Conservation (phyloP, 179 eudicot genomes). For the Silene vulgaris region DNA sequence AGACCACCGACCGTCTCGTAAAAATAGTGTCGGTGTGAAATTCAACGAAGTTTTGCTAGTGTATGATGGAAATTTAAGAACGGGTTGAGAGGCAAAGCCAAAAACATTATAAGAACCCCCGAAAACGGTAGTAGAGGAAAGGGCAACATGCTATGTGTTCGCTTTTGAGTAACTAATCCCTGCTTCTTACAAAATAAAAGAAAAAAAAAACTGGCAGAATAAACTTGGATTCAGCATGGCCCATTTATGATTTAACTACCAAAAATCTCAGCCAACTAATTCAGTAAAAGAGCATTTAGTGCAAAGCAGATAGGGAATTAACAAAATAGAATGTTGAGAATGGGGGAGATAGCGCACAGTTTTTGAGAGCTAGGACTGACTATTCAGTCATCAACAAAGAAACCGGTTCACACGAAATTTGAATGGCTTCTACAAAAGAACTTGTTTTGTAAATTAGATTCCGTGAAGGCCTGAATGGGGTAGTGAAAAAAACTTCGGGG, state of each 20-base stretch:
- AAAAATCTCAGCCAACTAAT: not conserved
- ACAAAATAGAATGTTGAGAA: not conserved
- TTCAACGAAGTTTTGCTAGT: constrained; percentile 21
- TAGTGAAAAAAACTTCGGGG: not conserved
- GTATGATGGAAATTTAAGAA: constrained; percentile 8
- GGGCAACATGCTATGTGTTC: constrained; percentile 11
- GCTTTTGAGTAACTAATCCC: constrained; percentile 1
- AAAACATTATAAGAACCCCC: not conserved
- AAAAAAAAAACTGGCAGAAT: not conserved
- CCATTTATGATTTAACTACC: no score
- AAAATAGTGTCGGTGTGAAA: constrained; percentile 13
- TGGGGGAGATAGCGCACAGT: not conserved
- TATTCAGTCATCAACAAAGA: constrained; percentile 6
- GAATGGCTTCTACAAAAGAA: not conserved
- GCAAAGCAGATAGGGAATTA: not conserved
- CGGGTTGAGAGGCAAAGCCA: not conserved
- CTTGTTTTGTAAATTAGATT: not conserved
- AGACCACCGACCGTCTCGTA: constrained; percentile 7
- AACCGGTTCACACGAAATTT: not conserved
- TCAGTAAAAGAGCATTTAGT: constrained; percentile 1
- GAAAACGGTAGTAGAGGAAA: constrained; percentile 9
- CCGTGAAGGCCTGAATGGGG: not conserved
- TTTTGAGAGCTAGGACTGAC: not conserved
- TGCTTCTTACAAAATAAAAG: not conserved
- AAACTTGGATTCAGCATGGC: not conserved